These are phyloP conservation scores for Chaetothyriales sp. DNA, from an alignment of 2,329 filamentous ascomycete species.

Conservation along the genomic window DNA sequence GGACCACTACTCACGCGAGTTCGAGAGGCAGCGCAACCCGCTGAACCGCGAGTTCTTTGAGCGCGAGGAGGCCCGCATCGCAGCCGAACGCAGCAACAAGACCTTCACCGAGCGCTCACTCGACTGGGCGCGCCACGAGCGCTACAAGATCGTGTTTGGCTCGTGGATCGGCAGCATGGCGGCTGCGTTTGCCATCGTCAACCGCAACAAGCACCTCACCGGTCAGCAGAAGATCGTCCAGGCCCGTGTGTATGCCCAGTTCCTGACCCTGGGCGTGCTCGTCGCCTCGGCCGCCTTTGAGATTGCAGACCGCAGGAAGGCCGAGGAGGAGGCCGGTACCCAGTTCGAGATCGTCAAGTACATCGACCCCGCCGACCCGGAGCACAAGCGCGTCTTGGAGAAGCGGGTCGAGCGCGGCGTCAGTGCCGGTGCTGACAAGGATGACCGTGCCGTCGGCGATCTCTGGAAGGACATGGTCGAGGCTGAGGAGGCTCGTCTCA, in stretches of 20 bases:
- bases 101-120: conserved; percentile 44
- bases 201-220: conserved; percentile 58
- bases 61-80: conserved; percentile 39
- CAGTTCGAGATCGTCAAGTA: conserved; percentile 55
- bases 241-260: conserved; percentile 87
- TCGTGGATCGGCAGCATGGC: conserved; percentile 73
- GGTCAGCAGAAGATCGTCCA: conserved; percentile 80
- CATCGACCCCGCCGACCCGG: conserved; percentile 63
- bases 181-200: conserved; percentile 57
- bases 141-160: conserved; percentile 71
- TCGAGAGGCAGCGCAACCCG: conserved; percentile 55
- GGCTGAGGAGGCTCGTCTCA: conserved; percentile 32
- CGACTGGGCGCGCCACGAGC: conserved; percentile 62
- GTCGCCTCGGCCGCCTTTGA: conserved; percentile 73
- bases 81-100: conserved; percentile 42
- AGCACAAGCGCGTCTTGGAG: conserved; percentile 70
- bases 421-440: conserved; percentile 7
- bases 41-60: conserved; percentile 51
- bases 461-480: conserved; percentile 58
- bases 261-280: conserved; percentile 68
- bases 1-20: conserved; percentile 56
- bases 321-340: conserved; percentile 51
- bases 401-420: conserved; percentile 44
- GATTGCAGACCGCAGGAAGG: conserved; percentile 56
- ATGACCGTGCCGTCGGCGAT: conserved; percentile 31